A percentile compares a stretch with the other conserved stretches of the same genome.
These are phyloP conservation scores for Spergularia azorica DNA, from an alignment of 179 eudicot species.

Conservation along the genomic window DNA sequence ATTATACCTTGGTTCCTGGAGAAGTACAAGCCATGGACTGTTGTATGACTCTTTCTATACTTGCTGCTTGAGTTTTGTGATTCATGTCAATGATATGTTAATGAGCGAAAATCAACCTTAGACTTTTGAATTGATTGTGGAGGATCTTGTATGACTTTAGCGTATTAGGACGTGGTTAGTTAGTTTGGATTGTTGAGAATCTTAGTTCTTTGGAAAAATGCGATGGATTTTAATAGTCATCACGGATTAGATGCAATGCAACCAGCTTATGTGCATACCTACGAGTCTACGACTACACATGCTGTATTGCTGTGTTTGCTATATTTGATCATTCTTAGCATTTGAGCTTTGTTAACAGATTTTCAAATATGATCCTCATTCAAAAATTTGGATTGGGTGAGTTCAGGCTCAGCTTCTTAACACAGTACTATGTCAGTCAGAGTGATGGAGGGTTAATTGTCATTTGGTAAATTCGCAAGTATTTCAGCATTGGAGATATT, in stretches of 20 bases:
- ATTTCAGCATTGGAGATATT: too few relatives aligned
- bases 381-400: too few relatives aligned
- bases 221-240: too few relatives aligned
- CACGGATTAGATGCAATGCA: not conserved
- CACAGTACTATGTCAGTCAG: not conserved
- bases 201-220: not conserved
- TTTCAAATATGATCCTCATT: not conserved
- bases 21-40: constrained; percentile 98
- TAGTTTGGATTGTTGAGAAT: not conserved
- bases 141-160: not conserved
- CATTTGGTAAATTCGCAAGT: not conserved
- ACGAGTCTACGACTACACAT: too few relatives aligned
- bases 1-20: constrained; percentile 92
- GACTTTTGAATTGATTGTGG: not conserved
- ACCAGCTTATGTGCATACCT: not conserved
- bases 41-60: constrained; percentile 44
- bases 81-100: too few relatives aligned
- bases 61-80: not conserved
- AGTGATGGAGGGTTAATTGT: not conserved
- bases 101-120: too few relatives aligned
- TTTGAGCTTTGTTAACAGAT: not conserved
- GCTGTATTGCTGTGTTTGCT: too few relatives aligned
- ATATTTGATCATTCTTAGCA: too few relatives aligned
- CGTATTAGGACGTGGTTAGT: not conserved
- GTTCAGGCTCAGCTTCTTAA: too few relatives aligned